These are phyloP conservation scores for Trichoderma endophyticum DNA, from an alignment of 2,329 filamentous ascomycete species.

Conservation along the genomic window DNA sequence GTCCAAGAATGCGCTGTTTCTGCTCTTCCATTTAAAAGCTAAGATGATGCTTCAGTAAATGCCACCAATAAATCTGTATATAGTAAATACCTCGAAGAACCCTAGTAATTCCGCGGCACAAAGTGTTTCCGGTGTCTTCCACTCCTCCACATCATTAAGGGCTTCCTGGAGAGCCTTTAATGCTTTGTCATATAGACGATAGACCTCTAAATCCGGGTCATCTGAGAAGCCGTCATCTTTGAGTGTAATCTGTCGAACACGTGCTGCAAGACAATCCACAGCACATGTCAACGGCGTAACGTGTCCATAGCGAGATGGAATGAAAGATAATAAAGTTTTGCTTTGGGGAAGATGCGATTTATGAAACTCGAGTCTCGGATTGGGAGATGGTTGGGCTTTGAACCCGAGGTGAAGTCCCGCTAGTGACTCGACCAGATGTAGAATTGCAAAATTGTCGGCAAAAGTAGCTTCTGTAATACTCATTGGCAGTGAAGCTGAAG, in stretches of 20 bases:
- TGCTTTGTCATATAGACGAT: neutral
- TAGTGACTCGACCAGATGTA: neutral
- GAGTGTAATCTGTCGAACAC: neutral
- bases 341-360: neutral
- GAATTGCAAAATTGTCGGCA: neutral
- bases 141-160: neutral
- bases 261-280: neutral
- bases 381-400: neutral
- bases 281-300: neutral
- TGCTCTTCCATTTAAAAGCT: neutral
- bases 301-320: neutral
- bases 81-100: neutral
- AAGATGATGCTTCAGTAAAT: neutral
- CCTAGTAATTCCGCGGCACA: neutral
- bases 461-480: neutral
- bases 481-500: neutral
- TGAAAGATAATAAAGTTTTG: neutral
- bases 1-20: neutral
- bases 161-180: neutral
- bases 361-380: neutral
- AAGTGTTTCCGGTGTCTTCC: neutral
- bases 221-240: neutral
- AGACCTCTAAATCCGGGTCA: neutral
- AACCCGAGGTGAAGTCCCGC: neutral
- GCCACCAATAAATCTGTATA: neutral